Evolutionary conservation across 2,329 filamentous ascomycete genomes (phyloP).

Genomic region (Diaporthe amygdali): DNA sequence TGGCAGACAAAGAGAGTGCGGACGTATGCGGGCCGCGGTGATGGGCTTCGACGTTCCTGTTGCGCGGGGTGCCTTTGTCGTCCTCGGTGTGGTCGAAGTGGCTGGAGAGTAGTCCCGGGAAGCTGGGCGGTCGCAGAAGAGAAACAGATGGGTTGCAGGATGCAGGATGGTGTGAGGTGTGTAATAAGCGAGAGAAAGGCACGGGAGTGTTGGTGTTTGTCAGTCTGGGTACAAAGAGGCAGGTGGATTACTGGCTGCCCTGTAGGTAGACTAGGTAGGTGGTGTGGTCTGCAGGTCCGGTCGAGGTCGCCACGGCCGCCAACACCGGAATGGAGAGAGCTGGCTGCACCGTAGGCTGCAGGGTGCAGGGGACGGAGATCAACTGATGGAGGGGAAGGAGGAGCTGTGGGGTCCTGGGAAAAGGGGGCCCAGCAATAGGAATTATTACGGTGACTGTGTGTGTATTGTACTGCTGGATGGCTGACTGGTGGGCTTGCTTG

Average conservation of each 20-base stretch:
- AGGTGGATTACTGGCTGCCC: not conserved
- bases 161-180: slow-evolving; percentile 6
- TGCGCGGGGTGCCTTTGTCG: slow-evolving; percentile 3
- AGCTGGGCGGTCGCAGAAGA: not conserved
- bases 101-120: not conserved
- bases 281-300: slow-evolving; percentile 14
- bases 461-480: not conserved
- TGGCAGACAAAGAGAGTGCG: not conserved
- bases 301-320: slow-evolving; percentile 3
- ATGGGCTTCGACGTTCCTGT: slow-evolving; percentile 3
- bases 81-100: not conserved
- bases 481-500: not conserved
- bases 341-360: not conserved
- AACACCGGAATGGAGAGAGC: not conserved
- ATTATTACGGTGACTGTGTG: not conserved
- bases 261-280: not conserved
- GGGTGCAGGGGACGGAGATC: slow-evolving; percentile 19
- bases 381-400: slow-evolving; percentile 14
- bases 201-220: not conserved
- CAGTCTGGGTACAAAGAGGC: not conserved
- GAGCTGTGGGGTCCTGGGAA: slow-evolving; percentile 7
- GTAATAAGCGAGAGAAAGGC: slow-evolving; percentile 14
- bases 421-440: slow-evolving; percentile 6
- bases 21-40: not conserved
- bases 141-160: slow-evolving; percentile 14